Conservation (phyloP, 495 filamentous ascomycete species). For the Entonaema liquescens region DNA sequence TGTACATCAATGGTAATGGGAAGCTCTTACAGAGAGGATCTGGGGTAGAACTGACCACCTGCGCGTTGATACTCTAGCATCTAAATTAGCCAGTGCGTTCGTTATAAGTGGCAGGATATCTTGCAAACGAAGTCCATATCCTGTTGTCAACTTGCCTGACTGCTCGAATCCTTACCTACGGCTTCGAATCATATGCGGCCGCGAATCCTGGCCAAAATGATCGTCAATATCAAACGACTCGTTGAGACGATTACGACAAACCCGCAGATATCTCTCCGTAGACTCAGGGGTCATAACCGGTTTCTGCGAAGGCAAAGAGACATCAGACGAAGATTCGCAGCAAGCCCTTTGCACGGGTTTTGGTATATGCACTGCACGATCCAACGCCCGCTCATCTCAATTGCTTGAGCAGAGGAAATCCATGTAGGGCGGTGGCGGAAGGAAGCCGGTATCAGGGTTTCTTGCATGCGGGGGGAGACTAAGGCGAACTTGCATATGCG, state of each 20-base stretch:
- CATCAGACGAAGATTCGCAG: not conserved
- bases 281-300: not conserved
- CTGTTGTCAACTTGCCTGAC: not conserved
- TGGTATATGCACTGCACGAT: not conserved
- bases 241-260: not conserved
- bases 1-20: too few relatives aligned
- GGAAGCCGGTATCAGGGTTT: slow-evolving; percentile 80
- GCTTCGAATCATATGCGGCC: not conserved
- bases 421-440: slow-evolving; percentile 59
- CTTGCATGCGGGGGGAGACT: not conserved
- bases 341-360: not conserved
- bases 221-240: not conserved
- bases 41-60: too few relatives aligned
- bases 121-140: not conserved
- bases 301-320: not conserved
- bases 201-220: not conserved
- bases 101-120: too few relatives aligned
- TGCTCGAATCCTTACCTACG: not conserved
- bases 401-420: not conserved
- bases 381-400: not conserved
- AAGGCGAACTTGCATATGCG: not conserved
- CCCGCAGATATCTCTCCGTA: not conserved
- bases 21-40: too few relatives aligned
- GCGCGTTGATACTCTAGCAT: too few relatives aligned
- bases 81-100: too few relatives aligned